phyloP scores from a whole-genome alignment of 345 rosid species.

The Gossypium rotundifolium region DNA sequence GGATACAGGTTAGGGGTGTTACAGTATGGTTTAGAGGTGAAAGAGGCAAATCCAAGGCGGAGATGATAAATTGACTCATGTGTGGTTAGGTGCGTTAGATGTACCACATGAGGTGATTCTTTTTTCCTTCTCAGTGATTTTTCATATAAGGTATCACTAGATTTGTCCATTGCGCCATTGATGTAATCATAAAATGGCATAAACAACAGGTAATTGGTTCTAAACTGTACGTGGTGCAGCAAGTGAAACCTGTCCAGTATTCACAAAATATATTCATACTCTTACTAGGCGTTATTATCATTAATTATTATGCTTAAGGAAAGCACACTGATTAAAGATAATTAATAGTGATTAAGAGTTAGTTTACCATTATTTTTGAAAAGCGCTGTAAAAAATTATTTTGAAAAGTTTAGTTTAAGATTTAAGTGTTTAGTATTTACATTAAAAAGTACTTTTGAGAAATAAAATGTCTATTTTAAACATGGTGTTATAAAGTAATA shows the following conservation, averaged over 20 bases:
- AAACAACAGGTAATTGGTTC: not conserved
- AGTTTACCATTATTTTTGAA: too few relatives aligned
- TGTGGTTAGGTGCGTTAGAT: conserved; percentile 54
- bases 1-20: too few relatives aligned
- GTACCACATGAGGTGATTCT: conserved; percentile 41
- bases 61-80: conserved; percentile 49
- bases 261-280: not conserved
- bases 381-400: too few relatives aligned
- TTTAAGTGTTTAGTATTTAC: too few relatives aligned
- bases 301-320: too few relatives aligned
- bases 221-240: not conserved
- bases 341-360: too few relatives aligned
- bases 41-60: conserved; percentile 39
- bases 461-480: too few relatives aligned
- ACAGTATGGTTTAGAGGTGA: conserved; percentile 42
- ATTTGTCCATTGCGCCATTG: not conserved
- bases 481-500: too few relatives aligned
- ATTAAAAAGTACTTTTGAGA: too few relatives aligned
- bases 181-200: not conserved
- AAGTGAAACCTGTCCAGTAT: not conserved
- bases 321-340: too few relatives aligned
- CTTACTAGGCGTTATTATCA: too few relatives aligned
- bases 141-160: conserved; percentile 9
- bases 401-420: too few relatives aligned
- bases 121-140: conserved; percentile 27